Percentiles rank a stretch among this genome's conserved stretches.
Conservation (phyloP, 805 yeast genomes). For the Alloascoidea hylecoeti region DNA sequence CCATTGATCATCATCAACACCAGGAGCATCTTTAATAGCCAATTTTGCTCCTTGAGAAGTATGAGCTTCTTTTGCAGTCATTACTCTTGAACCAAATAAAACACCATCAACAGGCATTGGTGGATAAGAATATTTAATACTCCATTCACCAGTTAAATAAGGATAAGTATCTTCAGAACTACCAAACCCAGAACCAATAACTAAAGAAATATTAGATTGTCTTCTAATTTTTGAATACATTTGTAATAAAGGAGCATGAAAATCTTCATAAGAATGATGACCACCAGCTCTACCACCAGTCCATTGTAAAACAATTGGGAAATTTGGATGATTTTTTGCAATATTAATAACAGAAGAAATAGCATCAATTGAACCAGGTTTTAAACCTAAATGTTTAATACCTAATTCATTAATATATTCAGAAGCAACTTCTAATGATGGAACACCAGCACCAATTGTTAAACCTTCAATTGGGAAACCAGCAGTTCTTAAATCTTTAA, state of each 20-base stretch:
- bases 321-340: conserved; percentile 89
- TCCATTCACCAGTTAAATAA: conserved; percentile 95
- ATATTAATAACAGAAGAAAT: conserved; percentile 75
- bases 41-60: conserved; percentile 90
- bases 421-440: conserved; percentile 91
- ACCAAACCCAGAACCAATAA: conserved; percentile 99
- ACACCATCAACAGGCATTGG: conserved; percentile 99
- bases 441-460: conserved; percentile 99
- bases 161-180: conserved; percentile 95
- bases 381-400: conserved; percentile 85
- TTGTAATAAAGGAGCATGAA: conserved; percentile 94
- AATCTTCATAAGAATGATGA: conserved; percentile 97
- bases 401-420: conserved; percentile 92
- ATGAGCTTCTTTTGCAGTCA: conserved; percentile 93
- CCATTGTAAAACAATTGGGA: conserved; percentile 98
- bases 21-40: conserved; percentile 81
- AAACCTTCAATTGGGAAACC: conserved; percentile 95
- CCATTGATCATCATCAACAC: conserved; percentile 85
- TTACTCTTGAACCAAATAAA: conserved; percentile 89
- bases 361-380: conserved; percentile 95
- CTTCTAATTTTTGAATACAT: conserved; percentile 93
- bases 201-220: conserved; percentile 73
- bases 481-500: conserved; percentile 72
- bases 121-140: conserved; percentile 75
- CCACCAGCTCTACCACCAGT: conserved; percentile 99